Evolutionary conservation across 371 early-diverging fungal species (phyloP).

Genomic region (Thermomucor indicae-seudaticae): DNA sequence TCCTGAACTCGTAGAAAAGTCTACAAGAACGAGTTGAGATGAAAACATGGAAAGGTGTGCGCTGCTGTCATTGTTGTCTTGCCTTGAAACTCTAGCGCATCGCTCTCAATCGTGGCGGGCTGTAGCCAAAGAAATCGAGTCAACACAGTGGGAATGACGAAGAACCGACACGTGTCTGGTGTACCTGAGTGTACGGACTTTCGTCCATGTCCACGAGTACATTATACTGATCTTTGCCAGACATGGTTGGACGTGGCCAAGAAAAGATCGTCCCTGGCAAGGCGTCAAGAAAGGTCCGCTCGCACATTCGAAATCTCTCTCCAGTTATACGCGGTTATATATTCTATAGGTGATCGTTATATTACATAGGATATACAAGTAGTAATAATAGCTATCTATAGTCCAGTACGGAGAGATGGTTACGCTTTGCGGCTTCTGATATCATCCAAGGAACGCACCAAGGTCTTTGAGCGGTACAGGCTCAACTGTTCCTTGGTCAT

Average conservation of each 20-base stretch:
- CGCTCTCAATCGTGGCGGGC: constrained; percentile 48
- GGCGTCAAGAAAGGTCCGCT: too few species aligned
- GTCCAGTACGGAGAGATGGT: too few species aligned
- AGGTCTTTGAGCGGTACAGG: constrained; percentile 28
- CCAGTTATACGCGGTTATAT: too few species aligned
- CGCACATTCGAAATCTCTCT: too few species aligned
- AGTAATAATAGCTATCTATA: too few species aligned
- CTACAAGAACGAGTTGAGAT: neutral
- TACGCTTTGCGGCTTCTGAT: too few species aligned
- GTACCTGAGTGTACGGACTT: constrained; percentile 29
- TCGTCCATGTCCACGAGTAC: constrained; percentile 54
- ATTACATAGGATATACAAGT: too few species aligned
- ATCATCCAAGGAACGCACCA: too few species aligned
- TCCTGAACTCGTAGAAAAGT: constrained; percentile 12
- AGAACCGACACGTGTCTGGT: neutral
- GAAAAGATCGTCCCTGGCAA: too few species aligned
- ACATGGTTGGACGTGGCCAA: too few species aligned
- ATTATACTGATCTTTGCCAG: constrained; percentile 41
- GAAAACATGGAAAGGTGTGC: neutral
- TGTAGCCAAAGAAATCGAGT: constrained; percentile 1
- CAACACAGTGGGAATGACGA: neutral
- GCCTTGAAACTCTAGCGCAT: constrained; percentile 54
- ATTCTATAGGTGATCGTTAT: too few species aligned
- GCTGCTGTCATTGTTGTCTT: neutral
- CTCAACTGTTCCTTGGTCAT: constrained; percentile 17